Conservation (phyloP, 352 stramenopile genomes). For the Blastocystis sp. region DNA sequence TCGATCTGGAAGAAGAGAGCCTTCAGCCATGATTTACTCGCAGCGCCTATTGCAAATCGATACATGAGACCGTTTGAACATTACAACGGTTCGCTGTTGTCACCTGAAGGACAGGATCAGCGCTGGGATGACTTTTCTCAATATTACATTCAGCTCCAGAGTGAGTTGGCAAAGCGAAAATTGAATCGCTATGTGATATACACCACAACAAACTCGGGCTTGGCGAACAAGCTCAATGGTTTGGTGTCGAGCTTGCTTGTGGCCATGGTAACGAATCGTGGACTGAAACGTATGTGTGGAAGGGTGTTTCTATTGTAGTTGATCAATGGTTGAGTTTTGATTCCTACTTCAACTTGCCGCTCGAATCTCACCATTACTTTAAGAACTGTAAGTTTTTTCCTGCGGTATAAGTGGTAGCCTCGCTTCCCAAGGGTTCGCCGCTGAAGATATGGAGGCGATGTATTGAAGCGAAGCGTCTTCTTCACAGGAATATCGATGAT, state of each 20-base stretch:
- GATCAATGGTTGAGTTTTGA: conserved; percentile 39
- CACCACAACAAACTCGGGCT: conserved; percentile 22
- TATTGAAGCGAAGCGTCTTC: not conserved
- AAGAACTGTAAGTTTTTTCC: not conserved
- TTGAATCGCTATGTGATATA: conserved; percentile 31
- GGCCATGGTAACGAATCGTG: conserved; percentile 37
- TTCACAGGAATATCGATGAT: not conserved
- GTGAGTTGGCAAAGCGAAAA: not conserved
- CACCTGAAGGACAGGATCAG: not conserved
- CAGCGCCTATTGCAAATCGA: not conserved
- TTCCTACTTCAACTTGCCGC: conserved; percentile 44
- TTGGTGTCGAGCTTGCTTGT: conserved; percentile 28
- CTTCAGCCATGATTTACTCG: not conserved
- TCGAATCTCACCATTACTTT: conserved; percentile 1
- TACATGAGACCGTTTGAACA: not conserved
- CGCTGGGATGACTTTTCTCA: not conserved
- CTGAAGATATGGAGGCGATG: not conserved
- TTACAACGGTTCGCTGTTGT: not conserved
- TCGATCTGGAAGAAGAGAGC: not conserved
- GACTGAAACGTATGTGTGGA: not conserved
- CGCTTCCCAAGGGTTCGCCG: not conserved
- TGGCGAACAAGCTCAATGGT: conserved; percentile 40
- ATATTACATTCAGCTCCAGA: not conserved
- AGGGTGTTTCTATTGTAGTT: not conserved
- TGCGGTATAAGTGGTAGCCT: not conserved